These are phyloP conservation scores for Ustilago vetiveriae DNA, from an alignment of 1,284 basidiomycete genomes.

Conservation along the genomic window DNA sequence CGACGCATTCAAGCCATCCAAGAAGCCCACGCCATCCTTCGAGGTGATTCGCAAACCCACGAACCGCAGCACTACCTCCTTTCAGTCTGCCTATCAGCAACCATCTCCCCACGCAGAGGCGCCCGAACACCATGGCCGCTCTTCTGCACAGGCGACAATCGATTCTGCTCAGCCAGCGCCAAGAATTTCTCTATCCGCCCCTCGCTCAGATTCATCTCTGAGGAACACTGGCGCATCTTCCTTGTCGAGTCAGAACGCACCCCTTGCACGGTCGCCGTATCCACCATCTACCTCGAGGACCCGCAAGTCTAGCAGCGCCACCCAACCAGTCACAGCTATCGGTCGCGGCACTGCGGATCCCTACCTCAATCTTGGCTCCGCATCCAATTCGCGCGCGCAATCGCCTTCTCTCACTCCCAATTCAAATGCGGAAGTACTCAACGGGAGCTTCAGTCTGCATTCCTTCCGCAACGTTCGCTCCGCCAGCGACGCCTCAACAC, in stretches of 20 bases:
- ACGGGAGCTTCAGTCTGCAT: slow-evolving; percentile 41
- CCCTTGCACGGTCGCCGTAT: slow-evolving; percentile 16
- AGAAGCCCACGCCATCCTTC: slow-evolving; percentile 34
- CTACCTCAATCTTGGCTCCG: slow-evolving; percentile 9
- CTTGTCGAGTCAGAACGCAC: not conserved
- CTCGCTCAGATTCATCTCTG: too few relatives aligned
- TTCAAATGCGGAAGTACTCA: slow-evolving; percentile 9
- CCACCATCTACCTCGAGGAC: slow-evolving; percentile 23
- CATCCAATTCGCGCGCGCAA: slow-evolving; percentile 23
- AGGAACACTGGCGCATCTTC: not conserved
- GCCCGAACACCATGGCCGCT: slow-evolving; percentile 3
- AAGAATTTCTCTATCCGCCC: slow-evolving; percentile 24
- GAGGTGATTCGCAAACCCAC: slow-evolving; percentile 47
- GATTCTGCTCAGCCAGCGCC: slow-evolving; percentile 13
- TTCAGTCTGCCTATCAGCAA: slow-evolving; percentile 22
- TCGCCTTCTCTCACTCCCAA: slow-evolving; percentile 26
- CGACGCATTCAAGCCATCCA: slow-evolving; percentile 42
- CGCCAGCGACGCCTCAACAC: slow-evolving; percentile 28
- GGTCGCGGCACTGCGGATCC: slow-evolving; percentile 21
- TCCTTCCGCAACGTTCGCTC: slow-evolving; percentile 50
- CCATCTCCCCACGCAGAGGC: slow-evolving; percentile 12
- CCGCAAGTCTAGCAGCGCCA: slow-evolving; percentile 15
- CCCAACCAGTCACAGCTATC: not conserved
- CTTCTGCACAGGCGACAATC: slow-evolving; percentile 4
- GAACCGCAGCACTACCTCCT: slow-evolving; percentile 32